Percentiles rank a stretch among this genome's conserved stretches.
phyloP scores from a whole-genome alignment of 257 asterid species.

The Solanum rostratum region DNA sequence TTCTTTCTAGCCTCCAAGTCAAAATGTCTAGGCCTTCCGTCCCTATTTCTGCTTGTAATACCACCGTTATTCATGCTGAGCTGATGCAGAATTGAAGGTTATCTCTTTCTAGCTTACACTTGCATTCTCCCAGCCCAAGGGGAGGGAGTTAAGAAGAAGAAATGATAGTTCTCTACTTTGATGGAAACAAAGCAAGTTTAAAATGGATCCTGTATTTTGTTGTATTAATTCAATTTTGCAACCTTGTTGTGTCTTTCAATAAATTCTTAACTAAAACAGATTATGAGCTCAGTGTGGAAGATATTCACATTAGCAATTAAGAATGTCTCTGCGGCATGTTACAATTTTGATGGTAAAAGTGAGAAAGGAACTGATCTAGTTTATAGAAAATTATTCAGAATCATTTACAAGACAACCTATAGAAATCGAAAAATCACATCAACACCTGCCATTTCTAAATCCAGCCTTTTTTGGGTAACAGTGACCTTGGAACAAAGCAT shows the following conservation, averaged over 20 bases:
- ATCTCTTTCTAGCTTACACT: conserved; percentile 1
- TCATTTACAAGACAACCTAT: not conserved
- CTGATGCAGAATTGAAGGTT: conserved; percentile 9
- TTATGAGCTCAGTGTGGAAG: not conserved
- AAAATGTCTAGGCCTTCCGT: conserved; percentile 49
- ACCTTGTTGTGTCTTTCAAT: not conserved
- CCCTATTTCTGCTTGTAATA: conserved; percentile 14
- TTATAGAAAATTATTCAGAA: not conserved
- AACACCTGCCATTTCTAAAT: not conserved
- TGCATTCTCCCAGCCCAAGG: not conserved
- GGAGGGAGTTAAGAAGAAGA: not conserved
- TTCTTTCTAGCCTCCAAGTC: conserved; percentile 35
- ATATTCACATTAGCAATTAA: not conserved
- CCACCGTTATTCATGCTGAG: conserved; percentile 18
- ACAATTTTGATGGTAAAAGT: not conserved
- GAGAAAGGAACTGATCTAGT: not conserved
- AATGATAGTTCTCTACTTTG: not conserved
- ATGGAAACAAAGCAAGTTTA: not conserved
- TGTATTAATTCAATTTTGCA: not conserved
- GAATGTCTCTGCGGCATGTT: not conserved
- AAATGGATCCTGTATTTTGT: not conserved
- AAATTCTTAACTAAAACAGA: not conserved
- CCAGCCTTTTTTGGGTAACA: not conserved
- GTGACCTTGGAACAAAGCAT: not conserved
- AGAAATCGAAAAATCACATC: not conserved